These are phyloP conservation scores for Phyllosticta citrichinensis DNA, from an alignment of 2,329 filamentous ascomycete genomes.

Conservation along the genomic window DNA sequence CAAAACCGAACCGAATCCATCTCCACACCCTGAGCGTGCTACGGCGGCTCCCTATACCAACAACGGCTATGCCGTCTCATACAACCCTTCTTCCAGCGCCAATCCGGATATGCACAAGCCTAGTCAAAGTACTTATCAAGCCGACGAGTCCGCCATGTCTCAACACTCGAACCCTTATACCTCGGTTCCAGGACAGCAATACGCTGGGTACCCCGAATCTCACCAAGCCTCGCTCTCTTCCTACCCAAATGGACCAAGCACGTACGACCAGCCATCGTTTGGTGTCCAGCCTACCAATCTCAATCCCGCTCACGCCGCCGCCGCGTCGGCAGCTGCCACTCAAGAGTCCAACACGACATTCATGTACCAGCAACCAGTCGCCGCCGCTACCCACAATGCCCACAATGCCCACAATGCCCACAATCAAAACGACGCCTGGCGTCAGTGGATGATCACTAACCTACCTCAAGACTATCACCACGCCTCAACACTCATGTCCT, in stretches of 20 bases:
- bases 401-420: constrained; percentile 17
- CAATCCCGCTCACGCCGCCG: constrained; percentile 20
- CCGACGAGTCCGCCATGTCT: constrained; percentile 6
- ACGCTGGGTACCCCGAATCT: constrained; percentile 20
- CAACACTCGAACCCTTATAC: constrained; percentile 17
- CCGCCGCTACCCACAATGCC: constrained; percentile 14
- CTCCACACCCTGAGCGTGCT: constrained; percentile 12
- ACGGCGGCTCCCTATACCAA: constrained; percentile 13
- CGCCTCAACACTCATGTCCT: constrained; percentile 29
- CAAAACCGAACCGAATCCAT: constrained; percentile 17
- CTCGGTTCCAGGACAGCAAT: constrained; percentile 13
- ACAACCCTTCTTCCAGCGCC: not conserved
- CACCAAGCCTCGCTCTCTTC: constrained; percentile 15
- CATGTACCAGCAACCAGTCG: constrained; percentile 13
- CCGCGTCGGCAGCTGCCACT: constrained; percentile 13
- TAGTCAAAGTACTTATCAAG: not conserved
- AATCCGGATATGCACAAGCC: constrained; percentile 1
- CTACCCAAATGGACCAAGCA: constrained; percentile 15
- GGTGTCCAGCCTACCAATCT: constrained; percentile 16
- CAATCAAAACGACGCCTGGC: constrained; percentile 24
- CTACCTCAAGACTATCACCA: constrained; percentile 21
- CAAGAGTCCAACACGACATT: constrained; percentile 19
- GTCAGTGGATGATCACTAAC: constrained; percentile 24
- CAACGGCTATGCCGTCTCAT: constrained; percentile 2
- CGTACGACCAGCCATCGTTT: constrained; percentile 22